phyloP scores from a whole-genome alignment of 352 stramenopile species.

The Phytopythium ostracodes region DNA sequence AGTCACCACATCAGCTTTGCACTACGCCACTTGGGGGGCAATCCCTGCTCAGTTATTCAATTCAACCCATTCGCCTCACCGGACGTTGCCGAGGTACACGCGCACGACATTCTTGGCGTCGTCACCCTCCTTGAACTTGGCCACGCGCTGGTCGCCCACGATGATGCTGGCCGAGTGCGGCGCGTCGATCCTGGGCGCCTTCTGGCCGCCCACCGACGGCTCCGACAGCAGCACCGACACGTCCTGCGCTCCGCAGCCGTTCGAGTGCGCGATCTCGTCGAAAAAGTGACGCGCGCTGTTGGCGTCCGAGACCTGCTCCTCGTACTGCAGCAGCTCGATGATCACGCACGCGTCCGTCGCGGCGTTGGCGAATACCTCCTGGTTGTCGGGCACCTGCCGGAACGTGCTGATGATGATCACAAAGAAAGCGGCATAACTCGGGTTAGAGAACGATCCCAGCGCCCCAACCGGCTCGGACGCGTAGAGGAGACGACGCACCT shows the following conservation, averaged over 20 bases:
- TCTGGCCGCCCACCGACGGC: conserved; percentile 18
- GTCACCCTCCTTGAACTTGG: conserved; percentile 84
- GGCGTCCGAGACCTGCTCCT: conserved; percentile 37
- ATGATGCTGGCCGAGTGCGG: conserved; percentile 40
- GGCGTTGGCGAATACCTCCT: conserved; percentile 85
- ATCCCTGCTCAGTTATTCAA: too few species aligned
- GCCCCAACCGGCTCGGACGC: not conserved
- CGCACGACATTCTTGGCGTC: conserved; percentile 82
- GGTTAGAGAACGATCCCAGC: not conserved
- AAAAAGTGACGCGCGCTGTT: conserved; percentile 76
- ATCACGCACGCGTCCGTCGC: conserved; percentile 80
- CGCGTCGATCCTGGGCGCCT: conserved; percentile 29
- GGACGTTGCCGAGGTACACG: conserved; percentile 72
- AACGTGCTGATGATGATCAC: conserved; percentile 60
- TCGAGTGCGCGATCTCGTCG: conserved; percentile 78
- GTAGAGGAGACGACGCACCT: conserved; percentile 29
- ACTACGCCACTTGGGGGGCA: too few species aligned
- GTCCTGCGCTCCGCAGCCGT: conserved; percentile 62
- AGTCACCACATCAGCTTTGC: too few species aligned
- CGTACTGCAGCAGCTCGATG: conserved; percentile 75
- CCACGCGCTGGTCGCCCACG: conserved; percentile 73
- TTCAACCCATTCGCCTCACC: too few species aligned
- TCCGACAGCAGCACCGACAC: conserved; percentile 46
- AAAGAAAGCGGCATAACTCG: not conserved
- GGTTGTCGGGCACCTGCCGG: conserved; percentile 84